Percentiles rank a stretch among this genome's conserved stretches.
These are phyloP conservation scores for Bryopsis sp. DNA, from an alignment of 139 green algal genomes.

Conservation along the genomic window DNA sequence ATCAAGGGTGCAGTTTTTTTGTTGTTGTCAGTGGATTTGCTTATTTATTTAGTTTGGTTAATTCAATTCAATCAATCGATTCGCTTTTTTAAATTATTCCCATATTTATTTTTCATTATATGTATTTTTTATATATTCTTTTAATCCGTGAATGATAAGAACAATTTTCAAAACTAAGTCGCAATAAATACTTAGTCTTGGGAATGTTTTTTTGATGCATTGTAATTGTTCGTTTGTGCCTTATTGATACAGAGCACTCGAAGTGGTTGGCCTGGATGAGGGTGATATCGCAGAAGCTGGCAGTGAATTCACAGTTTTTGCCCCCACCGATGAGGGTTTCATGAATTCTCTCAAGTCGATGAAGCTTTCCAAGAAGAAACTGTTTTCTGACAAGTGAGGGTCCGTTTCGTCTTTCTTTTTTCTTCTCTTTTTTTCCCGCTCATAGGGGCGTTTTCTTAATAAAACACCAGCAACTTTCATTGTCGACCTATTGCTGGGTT, in stretches of 20 bases:
- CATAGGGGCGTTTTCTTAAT: too few species aligned
- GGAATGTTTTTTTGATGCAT: too few species aligned
- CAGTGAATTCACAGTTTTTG: background rate
- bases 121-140: too few species aligned
- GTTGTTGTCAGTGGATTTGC: too few species aligned
- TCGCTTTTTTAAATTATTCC: too few species aligned
- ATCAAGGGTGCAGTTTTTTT: too few species aligned
- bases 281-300: background rate
- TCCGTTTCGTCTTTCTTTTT: background rate
- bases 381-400: background rate
- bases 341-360: background rate
- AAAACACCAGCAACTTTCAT: background rate
- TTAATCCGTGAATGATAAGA: too few species aligned
- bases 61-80: too few species aligned
- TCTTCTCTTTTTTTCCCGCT: background rate
- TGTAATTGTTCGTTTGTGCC: background rate
- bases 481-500: background rate
- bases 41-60: too few species aligned
- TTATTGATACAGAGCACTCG: background rate
- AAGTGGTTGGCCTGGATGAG: background rate
- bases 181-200: too few species aligned
- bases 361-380: background rate
- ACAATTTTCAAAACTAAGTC: too few species aligned
- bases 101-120: too few species aligned
- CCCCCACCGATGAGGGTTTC: constrained; percentile 1